Evolutionary conservation across 768 basidiomycete genomes (phyloP).

Genomic region (Pulveroboletus sp.): DNA sequence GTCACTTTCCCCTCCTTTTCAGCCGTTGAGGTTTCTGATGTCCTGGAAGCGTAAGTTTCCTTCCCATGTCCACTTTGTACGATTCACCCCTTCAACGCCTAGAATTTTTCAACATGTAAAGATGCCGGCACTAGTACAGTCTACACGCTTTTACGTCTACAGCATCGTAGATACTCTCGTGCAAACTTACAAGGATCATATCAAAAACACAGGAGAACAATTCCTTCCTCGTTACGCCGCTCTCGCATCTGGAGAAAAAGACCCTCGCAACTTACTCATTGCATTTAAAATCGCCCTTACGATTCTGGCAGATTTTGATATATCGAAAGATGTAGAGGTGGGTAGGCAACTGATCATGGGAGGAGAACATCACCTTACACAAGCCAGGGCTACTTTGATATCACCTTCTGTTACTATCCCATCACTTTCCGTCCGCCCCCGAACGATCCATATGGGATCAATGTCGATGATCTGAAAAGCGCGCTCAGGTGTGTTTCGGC

Average conservation of each 20-base stretch:
- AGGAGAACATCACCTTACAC: neutral
- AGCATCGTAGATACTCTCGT: conserved; percentile 68
- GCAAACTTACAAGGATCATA: conserved; percentile 38
- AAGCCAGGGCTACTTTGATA: conserved; percentile 80
- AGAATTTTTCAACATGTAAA: conserved; percentile 77
- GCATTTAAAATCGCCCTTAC: conserved; percentile 88
- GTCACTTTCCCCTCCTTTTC: conserved; percentile 60
- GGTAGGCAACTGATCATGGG: conserved; percentile 20
- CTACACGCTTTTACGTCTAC: conserved; percentile 78
- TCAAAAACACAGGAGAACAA: conserved; percentile 65
- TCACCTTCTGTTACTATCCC: conserved; percentile 97
- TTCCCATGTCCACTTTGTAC: neutral
- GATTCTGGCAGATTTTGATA: conserved; percentile 84
- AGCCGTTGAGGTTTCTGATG: conserved; percentile 57
- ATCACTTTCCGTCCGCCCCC: conserved; percentile 94
- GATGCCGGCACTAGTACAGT: conserved; percentile 79
- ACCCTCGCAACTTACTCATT: conserved; percentile 88
- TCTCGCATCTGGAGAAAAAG: conserved; percentile 94
- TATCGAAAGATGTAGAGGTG: conserved; percentile 73
- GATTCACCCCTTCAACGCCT: conserved; percentile 2
- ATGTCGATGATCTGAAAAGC: conserved; percentile 75
- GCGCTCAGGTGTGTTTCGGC: conserved; percentile 53
- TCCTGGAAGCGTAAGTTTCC: conserved; percentile 53
- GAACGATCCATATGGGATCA: conserved; percentile 91
- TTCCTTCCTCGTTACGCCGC: conserved; percentile 74